These are phyloP conservation scores for Pulveroboletus sp. DNA, from an alignment of 768 basidiomycete species.

Conservation along the genomic window DNA sequence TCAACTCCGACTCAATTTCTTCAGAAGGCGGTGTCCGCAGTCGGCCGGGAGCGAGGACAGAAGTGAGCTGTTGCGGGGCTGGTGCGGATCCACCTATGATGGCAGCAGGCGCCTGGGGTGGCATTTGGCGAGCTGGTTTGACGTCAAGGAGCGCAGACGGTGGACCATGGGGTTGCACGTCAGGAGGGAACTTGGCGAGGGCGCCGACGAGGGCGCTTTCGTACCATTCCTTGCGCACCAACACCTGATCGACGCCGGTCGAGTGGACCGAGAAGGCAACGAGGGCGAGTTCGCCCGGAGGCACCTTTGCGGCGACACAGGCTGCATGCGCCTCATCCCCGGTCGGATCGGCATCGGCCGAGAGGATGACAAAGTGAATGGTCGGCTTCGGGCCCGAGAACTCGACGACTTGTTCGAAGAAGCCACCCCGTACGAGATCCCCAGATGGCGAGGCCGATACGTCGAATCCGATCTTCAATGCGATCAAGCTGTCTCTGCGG, in stretches of 20 bases:
- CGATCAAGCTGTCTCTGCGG: conserved; percentile 79
- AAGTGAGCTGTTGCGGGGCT: conserved; percentile 12
- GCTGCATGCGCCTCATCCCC: conserved; percentile 83
- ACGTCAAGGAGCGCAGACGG: conserved; percentile 20
- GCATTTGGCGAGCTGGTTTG: conserved; percentile 27
- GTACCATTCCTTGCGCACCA: conserved; percentile 83
- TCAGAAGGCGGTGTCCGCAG: conserved; percentile 70
- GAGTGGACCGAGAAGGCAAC: conserved; percentile 89
- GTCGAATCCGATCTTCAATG: conserved; percentile 70
- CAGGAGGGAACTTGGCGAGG: conserved; percentile 59
- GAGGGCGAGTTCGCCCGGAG: conserved; percentile 71
- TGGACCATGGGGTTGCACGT: conserved; percentile 31
- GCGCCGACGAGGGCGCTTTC: conserved; percentile 59
- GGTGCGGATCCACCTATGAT: conserved; percentile 22
- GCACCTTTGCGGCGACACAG: conserved; percentile 76
- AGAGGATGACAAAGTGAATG: conserved; percentile 85
- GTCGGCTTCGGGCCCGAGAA: conserved; percentile 81
- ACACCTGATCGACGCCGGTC: conserved; percentile 83
- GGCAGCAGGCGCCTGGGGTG: conserved; percentile 26
- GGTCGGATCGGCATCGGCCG: conserved; percentile 76
- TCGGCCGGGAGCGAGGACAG: conserved; percentile 39
- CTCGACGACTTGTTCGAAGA: conserved; percentile 79
- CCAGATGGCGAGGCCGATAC: conserved; percentile 49
- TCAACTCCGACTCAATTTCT: conserved; percentile 63
- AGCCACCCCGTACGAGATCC: conserved; percentile 60